A percentile compares a stretch with the other conserved stretches of the same genome.
Evolutionary conservation across 2,329 filamentous ascomycete genomes (phyloP).

Genomic region (Penicillium polonicum): DNA sequence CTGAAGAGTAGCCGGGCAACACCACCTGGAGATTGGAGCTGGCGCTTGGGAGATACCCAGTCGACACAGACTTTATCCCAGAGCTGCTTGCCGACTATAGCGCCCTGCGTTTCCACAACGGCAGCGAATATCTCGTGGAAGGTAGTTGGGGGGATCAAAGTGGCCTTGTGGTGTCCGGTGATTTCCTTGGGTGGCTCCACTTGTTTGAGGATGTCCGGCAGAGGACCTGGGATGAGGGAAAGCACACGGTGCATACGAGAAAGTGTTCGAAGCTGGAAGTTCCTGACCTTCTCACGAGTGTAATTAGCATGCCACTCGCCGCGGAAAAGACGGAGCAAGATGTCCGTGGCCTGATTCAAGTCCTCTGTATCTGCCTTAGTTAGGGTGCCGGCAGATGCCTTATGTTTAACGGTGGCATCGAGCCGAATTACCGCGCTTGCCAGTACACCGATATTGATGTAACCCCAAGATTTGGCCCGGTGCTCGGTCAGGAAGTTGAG

Average conservation of each 20-base stretch:
- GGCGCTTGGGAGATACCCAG: conserved; percentile 18
- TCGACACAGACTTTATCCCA: conserved; percentile 51
- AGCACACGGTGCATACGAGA: conserved; percentile 34
- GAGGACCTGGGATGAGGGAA: conserved; percentile 31
- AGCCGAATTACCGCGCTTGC: conserved; percentile 43
- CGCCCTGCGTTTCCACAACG: conserved; percentile 53
- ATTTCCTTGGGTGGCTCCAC: conserved; percentile 12
- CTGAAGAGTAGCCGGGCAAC: conserved; percentile 26
- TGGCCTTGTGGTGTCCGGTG: conserved; percentile 20
- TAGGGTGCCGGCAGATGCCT: conserved; percentile 4
- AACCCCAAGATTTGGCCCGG: conserved; percentile 38
- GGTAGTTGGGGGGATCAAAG: conserved; percentile 37
- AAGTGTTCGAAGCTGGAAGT: conserved; percentile 32
- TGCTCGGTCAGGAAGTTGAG: conserved; percentile 36
- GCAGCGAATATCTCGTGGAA: conserved; percentile 57
- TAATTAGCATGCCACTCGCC: conserved; percentile 31
- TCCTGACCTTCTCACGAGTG: conserved; percentile 22
- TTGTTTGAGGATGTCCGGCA: conserved; percentile 29
- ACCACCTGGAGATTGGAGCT: conserved; percentile 30
- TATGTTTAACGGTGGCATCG: conserved; percentile 26
- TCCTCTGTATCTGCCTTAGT: conserved; percentile 6
- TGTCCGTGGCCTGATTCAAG: conserved; percentile 29
- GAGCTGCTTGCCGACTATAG: conserved; percentile 47
- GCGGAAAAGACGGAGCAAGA: conserved; percentile 36
- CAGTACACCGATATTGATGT: conserved; percentile 37